A percentile compares a stretch with the other conserved stretches of the same genome.
phyloP scores from a whole-genome alignment of 179 eudicot species.

The Drosera spatulata region DNA sequence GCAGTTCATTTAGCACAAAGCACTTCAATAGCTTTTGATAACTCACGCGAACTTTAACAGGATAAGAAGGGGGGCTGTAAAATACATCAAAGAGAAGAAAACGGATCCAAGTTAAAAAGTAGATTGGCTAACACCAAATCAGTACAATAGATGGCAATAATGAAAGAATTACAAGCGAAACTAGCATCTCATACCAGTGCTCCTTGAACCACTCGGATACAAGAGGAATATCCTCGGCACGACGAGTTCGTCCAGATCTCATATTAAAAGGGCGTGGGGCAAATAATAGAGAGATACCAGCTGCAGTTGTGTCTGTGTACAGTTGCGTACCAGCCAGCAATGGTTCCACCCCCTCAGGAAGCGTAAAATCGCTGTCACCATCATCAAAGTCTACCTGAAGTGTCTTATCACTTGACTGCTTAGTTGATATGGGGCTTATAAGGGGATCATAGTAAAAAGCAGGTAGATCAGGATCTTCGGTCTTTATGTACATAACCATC shows the following conservation, averaged over 20 bases:
- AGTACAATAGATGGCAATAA: background rate
- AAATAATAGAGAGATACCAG: slow-evolving; percentile 82
- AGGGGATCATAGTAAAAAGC: slow-evolving; percentile 97
- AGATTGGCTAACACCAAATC: background rate
- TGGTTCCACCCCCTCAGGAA: slow-evolving; percentile 93
- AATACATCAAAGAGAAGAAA: background rate
- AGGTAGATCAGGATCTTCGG: slow-evolving; percentile 98
- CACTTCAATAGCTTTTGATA: slow-evolving; percentile 92
- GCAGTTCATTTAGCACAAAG: slow-evolving; percentile 91
- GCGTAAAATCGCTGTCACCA: slow-evolving; percentile 56
- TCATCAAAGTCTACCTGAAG: slow-evolving; percentile 63
- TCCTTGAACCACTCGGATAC: slow-evolving; percentile 99
- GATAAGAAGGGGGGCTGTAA: slow-evolving; percentile 95
- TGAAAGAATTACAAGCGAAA: background rate
- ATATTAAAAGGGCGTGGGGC: slow-evolving; percentile 96
- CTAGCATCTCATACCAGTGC: slow-evolving; percentile 59
- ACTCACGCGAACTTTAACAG: slow-evolving; percentile 98
- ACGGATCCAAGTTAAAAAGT: background rate
- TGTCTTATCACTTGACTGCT: slow-evolving; percentile 74
- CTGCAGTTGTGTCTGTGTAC: slow-evolving; percentile 98
- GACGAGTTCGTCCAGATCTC: slow-evolving; percentile 94
- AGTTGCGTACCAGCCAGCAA: slow-evolving; percentile 56
- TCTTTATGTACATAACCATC: slow-evolving; percentile 89
- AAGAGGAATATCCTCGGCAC: slow-evolving; percentile 97
- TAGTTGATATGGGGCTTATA: slow-evolving; percentile 80